Percentiles rank a stretch among this genome's conserved stretches.
phyloP scores from a whole-genome alignment of 805 yeast species.

The Ogataea ganodermae region DNA sequence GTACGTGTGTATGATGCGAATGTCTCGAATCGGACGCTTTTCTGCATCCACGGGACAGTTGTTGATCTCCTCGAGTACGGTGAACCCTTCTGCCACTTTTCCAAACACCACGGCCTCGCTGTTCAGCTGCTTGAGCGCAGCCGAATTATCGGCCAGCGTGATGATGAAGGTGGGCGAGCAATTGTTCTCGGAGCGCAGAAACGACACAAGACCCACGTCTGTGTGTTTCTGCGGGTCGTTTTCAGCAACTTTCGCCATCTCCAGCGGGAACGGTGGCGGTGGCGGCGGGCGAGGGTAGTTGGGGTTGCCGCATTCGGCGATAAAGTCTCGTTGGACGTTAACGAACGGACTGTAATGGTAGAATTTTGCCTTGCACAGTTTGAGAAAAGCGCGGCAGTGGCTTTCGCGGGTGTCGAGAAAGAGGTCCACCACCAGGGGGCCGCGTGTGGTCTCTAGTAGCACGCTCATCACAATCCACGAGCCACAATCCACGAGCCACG shows the following conservation, averaged over 20 bases:
- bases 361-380: conserved; percentile 53
- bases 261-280: neutral
- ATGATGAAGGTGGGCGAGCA: conserved; percentile 42
- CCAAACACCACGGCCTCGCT: conserved; percentile 45
- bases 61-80: conserved; percentile 47
- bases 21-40: conserved; percentile 47
- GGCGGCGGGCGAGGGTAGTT: conserved; percentile 37
- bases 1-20: conserved; percentile 52
- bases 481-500: neutral
- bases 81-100: conserved; percentile 51
- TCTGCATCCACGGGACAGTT: conserved; percentile 39
- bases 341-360: conserved; percentile 54
- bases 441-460: conserved; percentile 41
- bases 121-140: conserved; percentile 28
- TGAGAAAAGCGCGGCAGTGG: conserved; percentile 50
- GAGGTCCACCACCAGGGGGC: conserved; percentile 55
- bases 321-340: conserved; percentile 41
- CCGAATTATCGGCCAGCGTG: conserved; percentile 35
- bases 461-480: conserved; percentile 39
- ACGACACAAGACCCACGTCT: conserved; percentile 39
- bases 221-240: conserved; percentile 28
- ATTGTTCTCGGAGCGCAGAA: conserved; percentile 9
- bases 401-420: conserved; percentile 36
- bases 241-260: conserved; percentile 11
- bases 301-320: conserved; percentile 52